Conservation (phyloP, 169 alveolate genomes). For the Plasmodium berghei region DNA sequence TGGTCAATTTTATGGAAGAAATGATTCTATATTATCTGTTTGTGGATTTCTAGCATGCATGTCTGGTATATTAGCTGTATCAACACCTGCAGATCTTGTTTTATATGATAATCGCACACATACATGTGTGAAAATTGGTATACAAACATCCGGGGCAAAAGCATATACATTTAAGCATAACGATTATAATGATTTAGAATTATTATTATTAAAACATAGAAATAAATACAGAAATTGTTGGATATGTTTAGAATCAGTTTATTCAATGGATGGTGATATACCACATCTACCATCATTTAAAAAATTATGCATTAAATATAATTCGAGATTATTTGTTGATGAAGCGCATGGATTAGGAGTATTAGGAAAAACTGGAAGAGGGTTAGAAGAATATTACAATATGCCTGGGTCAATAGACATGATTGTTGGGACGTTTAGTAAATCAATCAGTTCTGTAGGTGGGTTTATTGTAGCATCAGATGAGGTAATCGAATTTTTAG, state of each 20-base stretch:
- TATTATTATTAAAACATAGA: conserved; percentile 76
- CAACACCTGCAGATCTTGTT: conserved; percentile 77
- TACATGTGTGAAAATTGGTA: conserved; percentile 82
- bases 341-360: conserved; percentile 93
- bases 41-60: conserved; percentile 86
- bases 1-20: conserved; percentile 83
- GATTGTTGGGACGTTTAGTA: conserved; percentile 86
- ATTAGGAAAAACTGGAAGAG: conserved; percentile 90
- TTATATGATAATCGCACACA: conserved; percentile 82
- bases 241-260: conserved; percentile 90
- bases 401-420: conserved; percentile 83
- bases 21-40: conserved; percentile 81
- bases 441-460: conserved; percentile 86
- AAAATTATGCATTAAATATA: conserved; percentile 81
- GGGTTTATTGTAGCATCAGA: conserved; percentile 84
- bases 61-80: conserved; percentile 83
- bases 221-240: conserved; percentile 78
- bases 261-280: conserved; percentile 92
- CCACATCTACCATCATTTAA: conserved; percentile 83
- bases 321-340: conserved; percentile 83
- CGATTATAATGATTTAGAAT: conserved; percentile 81
- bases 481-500: conserved; percentile 84
- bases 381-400: conserved; percentile 85
- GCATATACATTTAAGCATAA: conserved; percentile 82
- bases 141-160: conserved; percentile 83